Evolutionary conservation across 768 basidiomycete species (phyloP).

Genomic region (Macrolepiota fuliginosa): DNA sequence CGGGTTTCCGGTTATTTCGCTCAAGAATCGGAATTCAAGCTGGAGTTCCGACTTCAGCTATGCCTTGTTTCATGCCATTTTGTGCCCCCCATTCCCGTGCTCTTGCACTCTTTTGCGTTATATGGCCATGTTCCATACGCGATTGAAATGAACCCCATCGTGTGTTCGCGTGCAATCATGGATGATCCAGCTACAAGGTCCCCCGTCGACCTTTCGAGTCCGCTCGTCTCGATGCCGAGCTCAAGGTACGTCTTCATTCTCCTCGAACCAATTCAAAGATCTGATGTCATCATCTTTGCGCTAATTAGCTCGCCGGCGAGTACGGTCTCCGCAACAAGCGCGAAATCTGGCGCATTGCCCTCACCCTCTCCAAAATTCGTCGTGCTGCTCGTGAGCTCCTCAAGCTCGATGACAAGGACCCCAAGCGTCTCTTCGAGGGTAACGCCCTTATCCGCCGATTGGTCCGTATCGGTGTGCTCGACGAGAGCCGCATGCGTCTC

Average conservation of each 20-base stretch:
- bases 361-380: conserved; percentile 98
- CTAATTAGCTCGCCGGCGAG: conserved; percentile 90
- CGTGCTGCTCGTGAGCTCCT: conserved; percentile 99
- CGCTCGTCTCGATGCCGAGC: conserved; percentile 98
- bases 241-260: conserved; percentile 68
- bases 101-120: conserved; percentile 32
- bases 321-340: conserved; percentile 99
- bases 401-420: conserved; percentile 99
- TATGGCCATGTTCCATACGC: conserved; percentile 3
- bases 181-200: conserved; percentile 86
- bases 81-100: conserved; percentile 55
- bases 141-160: neutral
- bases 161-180: conserved; percentile 10
- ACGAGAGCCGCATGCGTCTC: conserved; percentile 98
- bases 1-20: conserved; percentile 70
- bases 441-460: conserved; percentile 95
- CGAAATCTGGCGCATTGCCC: conserved; percentile 99
- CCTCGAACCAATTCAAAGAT: neutral
- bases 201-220: conserved; percentile 96
- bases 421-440: conserved; percentile 99
- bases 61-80: conserved; percentile 48
- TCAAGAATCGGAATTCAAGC: conserved; percentile 89
- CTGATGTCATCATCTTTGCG: neutral
- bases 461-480: conserved; percentile 99
- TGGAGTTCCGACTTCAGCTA: conserved; percentile 89